Percentiles rank a stretch among this genome's conserved stretches.
Evolutionary conservation across 768 basidiomycete species (phyloP).

Genomic region (Stropharia rugosoannulata): DNA sequence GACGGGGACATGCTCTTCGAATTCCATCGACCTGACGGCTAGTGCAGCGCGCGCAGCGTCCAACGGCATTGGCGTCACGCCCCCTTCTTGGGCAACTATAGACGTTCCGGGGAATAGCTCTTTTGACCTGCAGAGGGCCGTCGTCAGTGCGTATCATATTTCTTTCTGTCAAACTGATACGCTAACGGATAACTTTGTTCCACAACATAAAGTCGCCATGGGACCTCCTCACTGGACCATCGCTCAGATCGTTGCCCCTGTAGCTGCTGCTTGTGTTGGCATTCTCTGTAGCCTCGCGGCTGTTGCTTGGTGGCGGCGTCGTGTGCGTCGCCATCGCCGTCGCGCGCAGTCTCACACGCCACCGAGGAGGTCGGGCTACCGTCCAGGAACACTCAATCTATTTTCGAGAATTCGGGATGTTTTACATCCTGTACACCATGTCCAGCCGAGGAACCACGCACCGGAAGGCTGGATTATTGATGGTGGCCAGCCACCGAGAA

Average conservation of each 20-base stretch:
- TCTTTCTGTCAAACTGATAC: not conserved
- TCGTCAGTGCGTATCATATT: slow-evolving; percentile 20
- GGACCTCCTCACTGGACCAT: not conserved
- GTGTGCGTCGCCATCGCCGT: not conserved
- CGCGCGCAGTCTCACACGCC: too few species aligned
- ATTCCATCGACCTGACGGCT: slow-evolving; percentile 10
- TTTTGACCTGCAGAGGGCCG: slow-evolving; percentile 22
- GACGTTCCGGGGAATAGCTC: slow-evolving; percentile 19
- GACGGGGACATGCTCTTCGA: slow-evolving; percentile 14
- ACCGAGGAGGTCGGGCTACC: too few species aligned
- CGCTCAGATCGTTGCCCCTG: not conserved
- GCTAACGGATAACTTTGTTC: not conserved
- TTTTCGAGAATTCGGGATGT: not conserved
- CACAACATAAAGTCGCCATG: not conserved
- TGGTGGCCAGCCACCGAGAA: not conserved
- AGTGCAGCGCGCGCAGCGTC: not conserved
- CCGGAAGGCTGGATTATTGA: slow-evolving; percentile 11
- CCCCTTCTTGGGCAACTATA: slow-evolving; percentile 18
- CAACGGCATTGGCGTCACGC: slow-evolving; percentile 9
- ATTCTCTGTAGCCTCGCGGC: slow-evolving; percentile 11
- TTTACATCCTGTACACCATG: not conserved
- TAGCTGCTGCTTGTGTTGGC: slow-evolving; percentile 12
- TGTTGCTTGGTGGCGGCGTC: slow-evolving; percentile 8
- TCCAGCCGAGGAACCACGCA: not conserved
- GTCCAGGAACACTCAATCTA: too few species aligned